These are phyloP conservation scores for Boletus sp. DNA, from an alignment of 768 basidiomycete species.

Conservation along the genomic window DNA sequence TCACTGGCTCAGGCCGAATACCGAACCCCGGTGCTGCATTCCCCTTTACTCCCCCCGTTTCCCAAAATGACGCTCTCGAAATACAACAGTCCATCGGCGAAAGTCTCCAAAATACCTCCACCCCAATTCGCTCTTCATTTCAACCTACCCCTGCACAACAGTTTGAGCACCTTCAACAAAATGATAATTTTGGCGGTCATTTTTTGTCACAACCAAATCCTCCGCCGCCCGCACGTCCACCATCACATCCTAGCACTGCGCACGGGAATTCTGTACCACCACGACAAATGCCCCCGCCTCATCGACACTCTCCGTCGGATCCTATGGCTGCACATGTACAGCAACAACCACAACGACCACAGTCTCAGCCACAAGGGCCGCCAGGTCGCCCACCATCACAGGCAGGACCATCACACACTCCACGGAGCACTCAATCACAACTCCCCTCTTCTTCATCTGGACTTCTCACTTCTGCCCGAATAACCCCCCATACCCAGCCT, in stretches of 20 bases:
- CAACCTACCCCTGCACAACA: constrained; percentile 63
- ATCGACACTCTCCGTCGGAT: constrained; percentile 49
- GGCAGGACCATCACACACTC: constrained; percentile 45
- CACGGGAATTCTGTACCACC: constrained; percentile 32
- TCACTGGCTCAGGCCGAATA: constrained; percentile 36
- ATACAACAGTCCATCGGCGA: constrained; percentile 42
- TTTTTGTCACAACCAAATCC: constrained; percentile 39
- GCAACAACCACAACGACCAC: constrained; percentile 48
- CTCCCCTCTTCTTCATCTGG: constrained; percentile 32
- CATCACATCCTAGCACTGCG: constrained; percentile 38
- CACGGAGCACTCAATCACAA: constrained; percentile 37
- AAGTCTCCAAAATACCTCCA: constrained; percentile 38
- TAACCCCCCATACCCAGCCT: constrained; percentile 34
- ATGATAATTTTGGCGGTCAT: constrained; percentile 31
- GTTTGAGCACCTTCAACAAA: constrained; percentile 52
- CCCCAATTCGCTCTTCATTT: constrained; percentile 38
- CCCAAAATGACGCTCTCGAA: constrained; percentile 48
- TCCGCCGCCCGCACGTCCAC: constrained; percentile 40
- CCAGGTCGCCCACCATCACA: constrained; percentile 52
- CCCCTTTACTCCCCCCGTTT: constrained; percentile 45
- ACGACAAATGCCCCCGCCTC: constrained; percentile 34
- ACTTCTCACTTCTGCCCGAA: constrained; percentile 28
- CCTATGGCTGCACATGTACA: constrained; percentile 38
- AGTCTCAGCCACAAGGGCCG: constrained; percentile 54
- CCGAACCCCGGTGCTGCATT: constrained; percentile 34